A percentile compares a stretch with the other conserved stretches of the same genome.
Evolutionary conservation across 1,139 yeast species (phyloP).

Genomic region (Taphrina wiesneri): DNA sequence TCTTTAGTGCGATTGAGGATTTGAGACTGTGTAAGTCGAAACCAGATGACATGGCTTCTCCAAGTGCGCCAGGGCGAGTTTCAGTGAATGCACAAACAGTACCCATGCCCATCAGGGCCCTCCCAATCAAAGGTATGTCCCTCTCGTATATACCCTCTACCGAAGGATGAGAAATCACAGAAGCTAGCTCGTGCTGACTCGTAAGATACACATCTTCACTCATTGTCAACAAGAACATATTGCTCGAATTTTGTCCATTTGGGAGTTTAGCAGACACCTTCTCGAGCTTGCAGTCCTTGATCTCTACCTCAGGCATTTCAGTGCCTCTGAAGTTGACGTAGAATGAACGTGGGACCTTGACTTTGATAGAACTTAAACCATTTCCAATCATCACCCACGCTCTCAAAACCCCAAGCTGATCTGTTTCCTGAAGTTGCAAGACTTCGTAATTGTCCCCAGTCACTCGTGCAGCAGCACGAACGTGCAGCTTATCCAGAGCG

Average conservation of each 20-base stretch:
- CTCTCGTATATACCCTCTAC: slow-evolving; percentile 78
- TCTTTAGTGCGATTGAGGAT: slow-evolving; percentile 48
- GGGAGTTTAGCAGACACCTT: slow-evolving; percentile 65
- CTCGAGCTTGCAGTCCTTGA: slow-evolving; percentile 61
- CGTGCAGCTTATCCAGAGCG: slow-evolving; percentile 67
- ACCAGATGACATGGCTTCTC: slow-evolving; percentile 82
- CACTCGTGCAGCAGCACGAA: slow-evolving; percentile 69
- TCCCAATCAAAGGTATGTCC: slow-evolving; percentile 63
- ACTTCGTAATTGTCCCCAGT: slow-evolving; percentile 84
- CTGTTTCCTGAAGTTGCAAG: slow-evolving; percentile 63
- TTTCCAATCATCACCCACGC: slow-evolving; percentile 71
- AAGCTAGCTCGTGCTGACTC: slow-evolving; percentile 60
- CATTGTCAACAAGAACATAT: slow-evolving; percentile 65
- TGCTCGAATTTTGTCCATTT: slow-evolving; percentile 61
- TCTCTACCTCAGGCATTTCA: slow-evolving; percentile 45
- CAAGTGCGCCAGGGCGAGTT: slow-evolving; percentile 75
- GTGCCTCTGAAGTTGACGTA: slow-evolving; percentile 64
- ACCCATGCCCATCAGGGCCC: slow-evolving; percentile 80
- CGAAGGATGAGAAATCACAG: slow-evolving; percentile 64
- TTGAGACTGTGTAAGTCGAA: slow-evolving; percentile 62
- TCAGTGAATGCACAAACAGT: slow-evolving; percentile 67
- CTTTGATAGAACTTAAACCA: slow-evolving; percentile 69
- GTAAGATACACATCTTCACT: slow-evolving; percentile 62
- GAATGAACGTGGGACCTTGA: slow-evolving; percentile 72
- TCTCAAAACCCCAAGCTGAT: slow-evolving; percentile 68